Evolutionary conservation across 1,284 basidiomycete species (phyloP).

Genomic region (Boletellus deceptivus): DNA sequence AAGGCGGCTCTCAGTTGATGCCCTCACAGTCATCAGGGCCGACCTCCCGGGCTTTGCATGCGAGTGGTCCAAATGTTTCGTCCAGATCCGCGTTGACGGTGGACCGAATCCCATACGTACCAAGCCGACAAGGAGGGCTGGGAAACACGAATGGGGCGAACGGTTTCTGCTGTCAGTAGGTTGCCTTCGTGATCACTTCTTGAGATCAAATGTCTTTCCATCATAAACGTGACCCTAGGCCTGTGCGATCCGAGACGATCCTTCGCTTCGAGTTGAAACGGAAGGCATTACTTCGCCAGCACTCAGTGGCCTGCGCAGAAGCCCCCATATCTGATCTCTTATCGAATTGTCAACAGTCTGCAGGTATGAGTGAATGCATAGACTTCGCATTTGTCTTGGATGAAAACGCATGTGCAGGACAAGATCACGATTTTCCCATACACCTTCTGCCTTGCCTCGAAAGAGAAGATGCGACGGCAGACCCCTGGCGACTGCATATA

Average conservation of each 20-base stretch:
- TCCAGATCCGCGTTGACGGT: slow-evolving; percentile 23
- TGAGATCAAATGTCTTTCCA: neutral
- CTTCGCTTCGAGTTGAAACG: slow-evolving; percentile 28
- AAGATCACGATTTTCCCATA: slow-evolving; percentile 16
- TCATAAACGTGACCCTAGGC: slow-evolving; percentile 1
- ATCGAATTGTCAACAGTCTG: neutral
- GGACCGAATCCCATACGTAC: slow-evolving; percentile 12
- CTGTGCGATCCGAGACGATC: slow-evolving; percentile 13
- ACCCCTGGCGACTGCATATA: slow-evolving; percentile 23
- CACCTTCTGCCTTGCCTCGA: slow-evolving; percentile 13
- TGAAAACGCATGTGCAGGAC: slow-evolving; percentile 3
- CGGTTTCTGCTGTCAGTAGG: slow-evolving; percentile 21
- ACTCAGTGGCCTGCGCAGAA: slow-evolving; percentile 17
- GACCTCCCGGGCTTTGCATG: slow-evolving; percentile 19
- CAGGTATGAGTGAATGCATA: slow-evolving; percentile 8
- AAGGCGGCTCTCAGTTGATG: neutral
- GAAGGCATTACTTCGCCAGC: slow-evolving; percentile 14
- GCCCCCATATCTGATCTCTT: slow-evolving; percentile 19
- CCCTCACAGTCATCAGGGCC: slow-evolving; percentile 21
- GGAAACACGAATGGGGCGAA: slow-evolving; percentile 21
- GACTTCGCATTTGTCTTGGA: neutral
- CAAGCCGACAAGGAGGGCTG: slow-evolving; percentile 15
- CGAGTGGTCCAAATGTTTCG: slow-evolving; percentile 26
- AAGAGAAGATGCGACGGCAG: neutral
- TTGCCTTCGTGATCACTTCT: neutral